A percentile compares a stretch with the other conserved stretches of the same genome.
Conservation (phyloP, 2,329 filamentous ascomycete genomes). For the Huntiella moniliformis region DNA sequence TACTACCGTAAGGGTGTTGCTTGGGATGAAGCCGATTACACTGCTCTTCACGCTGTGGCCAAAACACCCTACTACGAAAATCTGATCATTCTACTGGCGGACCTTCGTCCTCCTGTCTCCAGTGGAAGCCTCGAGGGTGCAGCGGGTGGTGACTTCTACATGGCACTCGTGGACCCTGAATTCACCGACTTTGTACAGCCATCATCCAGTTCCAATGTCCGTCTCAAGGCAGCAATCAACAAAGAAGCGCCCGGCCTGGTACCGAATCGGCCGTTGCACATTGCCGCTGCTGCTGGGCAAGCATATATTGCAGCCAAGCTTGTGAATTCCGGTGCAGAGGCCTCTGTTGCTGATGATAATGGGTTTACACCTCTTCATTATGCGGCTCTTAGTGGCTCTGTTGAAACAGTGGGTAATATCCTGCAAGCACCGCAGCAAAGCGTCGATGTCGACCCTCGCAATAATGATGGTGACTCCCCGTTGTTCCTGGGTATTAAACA, state of each 20-base stretch:
- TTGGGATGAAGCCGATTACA: background rate
- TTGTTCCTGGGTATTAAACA: slow-evolving; percentile 1
- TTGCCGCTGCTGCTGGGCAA: slow-evolving; percentile 1
- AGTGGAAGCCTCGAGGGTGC: background rate
- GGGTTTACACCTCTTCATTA: background rate
- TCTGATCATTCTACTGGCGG: background rate
- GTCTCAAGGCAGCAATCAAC: background rate
- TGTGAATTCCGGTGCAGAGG: background rate
- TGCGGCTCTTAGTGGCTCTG: background rate
- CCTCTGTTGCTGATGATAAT: background rate
- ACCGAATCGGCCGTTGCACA: slow-evolving; percentile 2
- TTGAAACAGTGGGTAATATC: background rate
- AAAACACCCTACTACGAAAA: background rate
- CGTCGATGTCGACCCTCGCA: background rate
- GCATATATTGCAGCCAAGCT: background rate
- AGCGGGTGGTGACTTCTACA: background rate
- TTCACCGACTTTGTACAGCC: background rate
- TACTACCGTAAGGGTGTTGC: background rate
- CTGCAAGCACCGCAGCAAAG: background rate
- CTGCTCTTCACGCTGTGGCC: background rate
- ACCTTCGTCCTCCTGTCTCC: background rate
- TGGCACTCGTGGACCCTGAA: background rate
- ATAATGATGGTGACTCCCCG: slow-evolving; percentile 2
- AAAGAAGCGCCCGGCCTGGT: background rate
- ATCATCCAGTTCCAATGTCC: background rate